These are phyloP conservation scores for Crinitomyces ghanaensis DNA, from an alignment of 805 yeast genomes.

Conservation along the genomic window DNA sequence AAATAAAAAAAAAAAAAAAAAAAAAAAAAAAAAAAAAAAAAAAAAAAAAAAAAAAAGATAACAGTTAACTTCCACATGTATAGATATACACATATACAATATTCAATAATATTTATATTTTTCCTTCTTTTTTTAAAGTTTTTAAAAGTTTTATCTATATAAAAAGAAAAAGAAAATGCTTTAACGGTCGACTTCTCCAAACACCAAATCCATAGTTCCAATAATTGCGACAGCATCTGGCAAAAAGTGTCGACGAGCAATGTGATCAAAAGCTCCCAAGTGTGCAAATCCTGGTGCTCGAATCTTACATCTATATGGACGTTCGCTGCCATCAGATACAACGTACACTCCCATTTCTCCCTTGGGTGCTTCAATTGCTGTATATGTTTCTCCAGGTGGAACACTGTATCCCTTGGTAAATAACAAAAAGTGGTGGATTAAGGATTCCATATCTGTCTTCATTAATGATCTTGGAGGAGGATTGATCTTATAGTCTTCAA, in stretches of 20 bases:
- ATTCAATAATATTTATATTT: not conserved
- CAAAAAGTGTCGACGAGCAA: conserved; percentile 73
- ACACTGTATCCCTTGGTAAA: conserved; percentile 84
- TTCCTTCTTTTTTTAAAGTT: not conserved
- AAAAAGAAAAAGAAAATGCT: not conserved
- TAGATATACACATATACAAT: no score
- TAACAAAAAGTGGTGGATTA: conserved; percentile 78
- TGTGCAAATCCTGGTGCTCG: conserved; percentile 94
- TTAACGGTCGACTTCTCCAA: conserved; percentile 88
- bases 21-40: no score
- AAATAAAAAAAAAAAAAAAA: no score
- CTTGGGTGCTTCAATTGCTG: conserved; percentile 89
- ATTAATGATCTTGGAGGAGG: conserved; percentile 73
- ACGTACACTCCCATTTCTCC: conserved; percentile 91
- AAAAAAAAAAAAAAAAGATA: no score
- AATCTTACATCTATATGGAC: conserved; percentile 86
- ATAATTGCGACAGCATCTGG: conserved; percentile 91
- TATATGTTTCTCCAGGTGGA: conserved; percentile 84
- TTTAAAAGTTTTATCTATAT: not conserved
- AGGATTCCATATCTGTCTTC: conserved; percentile 90
- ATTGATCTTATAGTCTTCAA: conserved; percentile 74
- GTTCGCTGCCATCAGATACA: conserved; percentile 79
- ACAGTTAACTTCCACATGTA: no score
- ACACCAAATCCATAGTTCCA: conserved; percentile 92
- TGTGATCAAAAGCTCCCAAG: conserved; percentile 78